Evolutionary conservation across 306 rosid genomes (phyloP).

Genomic region (Vigna hirtella): DNA sequence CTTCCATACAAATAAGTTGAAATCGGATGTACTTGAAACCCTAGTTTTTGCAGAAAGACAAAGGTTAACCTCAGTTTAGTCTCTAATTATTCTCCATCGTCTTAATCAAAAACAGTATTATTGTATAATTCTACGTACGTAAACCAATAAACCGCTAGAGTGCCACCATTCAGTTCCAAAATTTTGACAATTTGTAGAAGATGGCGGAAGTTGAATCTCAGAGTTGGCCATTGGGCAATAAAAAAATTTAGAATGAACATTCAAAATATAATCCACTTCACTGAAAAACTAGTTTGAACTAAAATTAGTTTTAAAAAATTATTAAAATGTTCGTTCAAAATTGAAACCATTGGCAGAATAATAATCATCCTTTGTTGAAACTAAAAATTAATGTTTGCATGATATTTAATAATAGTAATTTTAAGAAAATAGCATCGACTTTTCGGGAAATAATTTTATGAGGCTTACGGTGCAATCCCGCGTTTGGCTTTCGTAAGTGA

Average conservation of each 20-base stretch:
- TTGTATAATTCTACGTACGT: conserved; percentile 13
- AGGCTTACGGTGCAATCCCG: not conserved
- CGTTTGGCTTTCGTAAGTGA: not conserved
- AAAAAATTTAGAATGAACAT: not conserved
- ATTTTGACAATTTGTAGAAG: conserved; percentile 10
- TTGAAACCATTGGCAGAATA: too few species aligned
- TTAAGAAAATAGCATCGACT: too few species aligned
- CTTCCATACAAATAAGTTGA: not conserved
- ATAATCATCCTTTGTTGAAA: too few species aligned
- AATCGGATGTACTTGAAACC: not conserved
- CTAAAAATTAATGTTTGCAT: too few species aligned
- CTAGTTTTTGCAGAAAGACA: not conserved
- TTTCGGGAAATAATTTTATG: too few species aligned
- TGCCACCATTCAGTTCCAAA: conserved; percentile 31
- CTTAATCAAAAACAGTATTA: not conserved
- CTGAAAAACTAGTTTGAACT: too few species aligned
- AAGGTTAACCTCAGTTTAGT: not conserved
- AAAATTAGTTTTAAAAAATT: too few species aligned
- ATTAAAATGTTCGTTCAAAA: too few species aligned
- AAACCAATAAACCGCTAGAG: conserved; percentile 43
- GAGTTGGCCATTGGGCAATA: conserved; percentile 7
- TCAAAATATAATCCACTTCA: too few species aligned
- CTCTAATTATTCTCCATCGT: not conserved
- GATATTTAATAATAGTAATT: too few species aligned
- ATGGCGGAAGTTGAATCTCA: not conserved